Conservation (phyloP, 164 flowering plant species). For the Cinnamomum micranthum region DNA sequence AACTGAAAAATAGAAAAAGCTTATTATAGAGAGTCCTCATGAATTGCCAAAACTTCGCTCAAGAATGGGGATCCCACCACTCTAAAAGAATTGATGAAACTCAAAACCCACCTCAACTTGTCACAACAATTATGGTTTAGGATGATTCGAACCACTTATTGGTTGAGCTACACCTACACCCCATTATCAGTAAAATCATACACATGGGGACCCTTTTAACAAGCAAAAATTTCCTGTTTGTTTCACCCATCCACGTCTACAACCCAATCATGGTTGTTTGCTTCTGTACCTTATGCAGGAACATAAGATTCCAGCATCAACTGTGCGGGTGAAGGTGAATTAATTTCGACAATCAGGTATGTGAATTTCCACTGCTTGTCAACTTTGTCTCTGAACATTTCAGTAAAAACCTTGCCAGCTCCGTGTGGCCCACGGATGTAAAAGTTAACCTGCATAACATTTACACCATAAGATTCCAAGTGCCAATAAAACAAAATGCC, state of each 20-base stretch:
- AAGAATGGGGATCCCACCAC: not conserved
- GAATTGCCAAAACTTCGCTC: not conserved
- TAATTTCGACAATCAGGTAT: conserved; percentile 69
- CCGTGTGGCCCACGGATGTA: conserved; percentile 88
- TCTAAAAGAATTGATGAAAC: not conserved
- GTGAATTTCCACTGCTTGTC: conserved; percentile 92
- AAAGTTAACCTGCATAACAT: conserved; percentile 58
- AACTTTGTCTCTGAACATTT: conserved; percentile 84
- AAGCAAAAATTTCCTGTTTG: not conserved
- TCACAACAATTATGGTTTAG: not conserved
- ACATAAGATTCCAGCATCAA: conserved; percentile 84
- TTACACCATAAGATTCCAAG: not conserved
- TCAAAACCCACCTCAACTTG: not conserved
- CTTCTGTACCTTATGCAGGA: conserved; percentile 42
- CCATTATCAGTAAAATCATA: not conserved
- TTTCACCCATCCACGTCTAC: not conserved
- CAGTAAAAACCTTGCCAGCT: conserved; percentile 65
- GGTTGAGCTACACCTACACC: too few species aligned
- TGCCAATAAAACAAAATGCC: not conserved
- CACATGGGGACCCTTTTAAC: not conserved
- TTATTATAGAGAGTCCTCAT: not conserved
- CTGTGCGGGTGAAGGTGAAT: conserved; percentile 55
- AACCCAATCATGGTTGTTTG: not conserved
- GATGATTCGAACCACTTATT: not conserved
- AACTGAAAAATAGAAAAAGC: too few species aligned